Conservation (phyloP, 106 monocot genomes). For the Iris macrosiphon region DNA sequence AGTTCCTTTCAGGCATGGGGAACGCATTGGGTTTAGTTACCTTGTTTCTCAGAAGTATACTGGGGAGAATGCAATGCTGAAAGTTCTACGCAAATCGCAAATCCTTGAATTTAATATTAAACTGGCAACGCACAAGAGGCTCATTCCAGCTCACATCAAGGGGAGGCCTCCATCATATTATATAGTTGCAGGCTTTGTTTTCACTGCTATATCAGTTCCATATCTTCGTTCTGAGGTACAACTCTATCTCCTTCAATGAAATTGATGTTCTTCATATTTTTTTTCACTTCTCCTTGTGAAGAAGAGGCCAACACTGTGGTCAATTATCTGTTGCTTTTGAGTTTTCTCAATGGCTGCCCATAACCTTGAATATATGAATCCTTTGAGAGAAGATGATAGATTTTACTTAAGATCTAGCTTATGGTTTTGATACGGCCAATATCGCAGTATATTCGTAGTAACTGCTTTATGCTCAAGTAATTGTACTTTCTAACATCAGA, state of each 20-base stretch:
- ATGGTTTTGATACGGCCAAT: too few relatives aligned
- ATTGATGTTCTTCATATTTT: neutral
- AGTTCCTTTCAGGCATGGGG: constrained; percentile 98
- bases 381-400: too few relatives aligned
- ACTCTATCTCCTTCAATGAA: constrained; percentile 5
- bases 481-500: too few relatives aligned
- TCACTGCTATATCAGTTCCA: constrained; percentile 81
- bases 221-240: constrained; percentile 98
- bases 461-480: too few relatives aligned
- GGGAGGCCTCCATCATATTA: constrained; percentile 93
- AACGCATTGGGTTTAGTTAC: constrained; percentile 96
- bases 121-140: constrained; percentile 63
- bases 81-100: constrained; percentile 66
- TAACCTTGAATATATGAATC: too few relatives aligned
- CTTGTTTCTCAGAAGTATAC: constrained; percentile 99
- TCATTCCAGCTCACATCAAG: constrained; percentile 84
- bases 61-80: constrained; percentile 69
- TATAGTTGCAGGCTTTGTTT: constrained; percentile 97
- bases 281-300: too few relatives aligned
- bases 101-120: constrained; percentile 62
- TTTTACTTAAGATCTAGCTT: too few relatives aligned
- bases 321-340: too few relatives aligned
- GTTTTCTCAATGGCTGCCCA: too few relatives aligned
- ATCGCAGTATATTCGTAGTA: too few relatives aligned
- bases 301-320: too few relatives aligned